A percentile compares a stretch with the other conserved stretches of the same genome.
Evolutionary conservation across 805 yeast genomes (phyloP).

Genomic region (Yarrowia sp.): DNA sequence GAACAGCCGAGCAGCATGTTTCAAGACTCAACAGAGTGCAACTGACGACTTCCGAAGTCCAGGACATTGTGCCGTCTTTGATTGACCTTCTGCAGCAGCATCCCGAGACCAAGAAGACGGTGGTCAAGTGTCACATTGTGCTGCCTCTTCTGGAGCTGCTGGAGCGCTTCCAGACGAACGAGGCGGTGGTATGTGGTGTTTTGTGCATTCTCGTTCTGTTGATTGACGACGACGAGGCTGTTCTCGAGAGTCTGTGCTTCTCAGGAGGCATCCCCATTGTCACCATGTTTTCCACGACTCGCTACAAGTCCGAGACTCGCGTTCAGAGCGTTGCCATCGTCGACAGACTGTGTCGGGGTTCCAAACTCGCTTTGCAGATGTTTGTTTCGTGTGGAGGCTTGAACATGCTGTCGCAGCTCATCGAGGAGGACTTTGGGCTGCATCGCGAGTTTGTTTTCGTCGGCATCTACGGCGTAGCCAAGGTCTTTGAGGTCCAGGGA

Average conservation of each 20-base stretch:
- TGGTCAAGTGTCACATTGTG: constrained; percentile 32
- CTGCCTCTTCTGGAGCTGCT: constrained; percentile 32
- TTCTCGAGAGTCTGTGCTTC: constrained; percentile 32
- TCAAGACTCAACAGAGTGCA: not conserved
- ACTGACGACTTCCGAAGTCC: not conserved
- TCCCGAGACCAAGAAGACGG: constrained; percentile 30
- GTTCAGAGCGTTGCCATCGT: constrained; percentile 31
- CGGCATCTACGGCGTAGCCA: constrained; percentile 45
- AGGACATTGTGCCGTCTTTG: not conserved
- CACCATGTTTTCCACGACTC: constrained; percentile 30
- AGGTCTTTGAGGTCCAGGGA: constrained; percentile 43
- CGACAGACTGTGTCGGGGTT: constrained; percentile 33
- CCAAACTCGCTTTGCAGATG: constrained; percentile 45
- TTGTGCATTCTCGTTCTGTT: constrained; percentile 2
- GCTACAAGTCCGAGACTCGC: constrained; percentile 29
- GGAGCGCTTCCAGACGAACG: constrained; percentile 27
- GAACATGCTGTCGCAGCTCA: constrained; percentile 45
- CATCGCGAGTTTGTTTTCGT: constrained; percentile 46
- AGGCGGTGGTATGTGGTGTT: constrained; percentile 7
- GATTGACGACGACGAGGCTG: constrained; percentile 23
- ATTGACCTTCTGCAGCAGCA: not conserved
- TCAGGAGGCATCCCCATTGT: constrained; percentile 35
- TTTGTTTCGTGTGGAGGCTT: constrained; percentile 51
- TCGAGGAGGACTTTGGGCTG: constrained; percentile 47
- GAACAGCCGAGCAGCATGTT: constrained; percentile 1